Evolutionary conservation across 495 filamentous ascomycete species (phyloP), one percentile per base, ranked within the genome.

Genomic region (Aspergillus mulundensis): DNA sequence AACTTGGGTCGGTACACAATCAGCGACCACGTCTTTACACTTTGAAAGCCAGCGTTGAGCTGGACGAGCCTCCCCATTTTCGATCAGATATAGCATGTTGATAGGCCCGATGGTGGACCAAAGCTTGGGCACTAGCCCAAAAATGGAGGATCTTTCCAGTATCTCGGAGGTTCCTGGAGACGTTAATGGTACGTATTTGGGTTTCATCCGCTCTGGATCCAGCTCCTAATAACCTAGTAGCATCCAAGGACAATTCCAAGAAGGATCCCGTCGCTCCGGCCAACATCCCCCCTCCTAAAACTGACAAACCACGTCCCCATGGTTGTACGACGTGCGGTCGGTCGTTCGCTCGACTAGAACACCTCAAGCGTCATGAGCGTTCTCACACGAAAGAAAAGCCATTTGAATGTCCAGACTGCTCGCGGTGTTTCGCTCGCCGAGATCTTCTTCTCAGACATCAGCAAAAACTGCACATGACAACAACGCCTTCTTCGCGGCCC

Each of bases 301-400:
- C 91, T 54, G 95, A 99, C 77, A 99, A 97, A 76, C 94, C 94
- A 32, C 81, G 94, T 47, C 94, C 94, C 49, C 94, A 99, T 71
- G 85, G 95, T 52, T 99, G 94, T 73, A 86, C 82, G 23, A 99
- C 95, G 28, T 99, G 94, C 67, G 80, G 85, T 65, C 86, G 94
- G 54, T 96, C 90, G 3, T 99, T 99, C 68, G 94, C 94, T 53
- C 85, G 94, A 54, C 73, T 99, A 61, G 94, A 99, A 74, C 94
- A 99, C 73, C 76, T 99, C 57, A 99, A 99, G 76, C 88, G 94
- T 43, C 94, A 99, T 73, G 94, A 99, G 78, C 86, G 94, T 41
- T 97, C 94, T 18, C 94, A 99, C 64, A 99, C 94, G 11, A 99
- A 99, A 68, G 94, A 99, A 69, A 98, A 98, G 77, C 94, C 94